Conservation (phyloP, 192 early-diverging fungal genomes). For the Umbelopsis ramanniana region DNA sequence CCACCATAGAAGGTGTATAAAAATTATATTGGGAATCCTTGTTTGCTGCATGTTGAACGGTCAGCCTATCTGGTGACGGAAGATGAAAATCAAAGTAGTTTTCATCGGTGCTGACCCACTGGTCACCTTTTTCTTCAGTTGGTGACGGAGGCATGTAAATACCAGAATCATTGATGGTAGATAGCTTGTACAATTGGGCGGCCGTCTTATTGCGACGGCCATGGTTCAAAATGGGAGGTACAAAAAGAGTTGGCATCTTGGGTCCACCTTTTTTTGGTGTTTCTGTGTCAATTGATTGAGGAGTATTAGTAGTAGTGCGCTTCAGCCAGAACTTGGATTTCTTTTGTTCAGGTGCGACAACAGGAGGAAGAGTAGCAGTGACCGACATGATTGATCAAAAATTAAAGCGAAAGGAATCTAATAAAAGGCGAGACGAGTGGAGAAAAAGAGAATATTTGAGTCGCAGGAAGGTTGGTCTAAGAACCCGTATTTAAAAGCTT, state of each 20-base stretch:
- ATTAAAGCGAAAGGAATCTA: background rate
- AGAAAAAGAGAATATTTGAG: background rate
- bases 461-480: conserved; percentile 1
- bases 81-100: conserved; percentile 17
- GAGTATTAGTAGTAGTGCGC: background rate
- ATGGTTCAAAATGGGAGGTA: conserved; percentile 11
- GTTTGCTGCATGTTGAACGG: conserved; percentile 23
- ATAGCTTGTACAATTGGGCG: conserved; percentile 35
- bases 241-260: conserved; percentile 1
- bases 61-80: conserved; percentile 19
- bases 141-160: conserved; percentile 41
- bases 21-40: conserved; percentile 8
- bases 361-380: background rate
- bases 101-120: conserved; percentile 3
- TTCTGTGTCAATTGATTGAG: background rate
- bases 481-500: background rate
- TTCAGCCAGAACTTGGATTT: conserved; percentile 10
- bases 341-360: background rate
- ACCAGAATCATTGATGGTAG: conserved; percentile 39
- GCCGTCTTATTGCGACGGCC: conserved; percentile 1
- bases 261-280: background rate
- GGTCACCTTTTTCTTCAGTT: conserved; percentile 9
- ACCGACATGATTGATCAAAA: conserved; percentile 2
- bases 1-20: conserved; percentile 23
- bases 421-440: background rate